Conservation (phyloP, 257 asterid genomes). For the Solanum etuberosum region DNA sequence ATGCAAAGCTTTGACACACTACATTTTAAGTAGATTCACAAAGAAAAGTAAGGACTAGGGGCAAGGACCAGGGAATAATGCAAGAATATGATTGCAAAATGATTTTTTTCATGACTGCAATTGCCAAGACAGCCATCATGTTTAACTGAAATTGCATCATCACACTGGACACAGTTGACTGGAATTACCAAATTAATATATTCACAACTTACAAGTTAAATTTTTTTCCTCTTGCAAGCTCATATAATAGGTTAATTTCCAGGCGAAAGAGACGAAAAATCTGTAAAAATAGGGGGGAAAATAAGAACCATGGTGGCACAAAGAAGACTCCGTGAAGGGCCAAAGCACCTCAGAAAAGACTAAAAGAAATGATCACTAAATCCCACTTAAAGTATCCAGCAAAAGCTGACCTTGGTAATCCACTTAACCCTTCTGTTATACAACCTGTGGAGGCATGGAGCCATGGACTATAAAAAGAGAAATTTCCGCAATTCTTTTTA, state of each 20-base stretch:
- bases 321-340: background rate
- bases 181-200: background rate
- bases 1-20: constrained; percentile 67
- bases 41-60: constrained; percentile 13
- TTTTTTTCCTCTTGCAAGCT: background rate
- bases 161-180: background rate
- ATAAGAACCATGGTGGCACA: background rate
- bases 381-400: background rate
- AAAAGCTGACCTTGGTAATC: background rate
- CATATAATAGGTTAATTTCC: background rate
- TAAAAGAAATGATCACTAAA: background rate
- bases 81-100: background rate
- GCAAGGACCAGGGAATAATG: background rate
- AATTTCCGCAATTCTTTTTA: background rate
- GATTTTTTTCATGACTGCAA: background rate
- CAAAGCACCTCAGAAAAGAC: background rate
- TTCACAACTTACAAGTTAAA: background rate
- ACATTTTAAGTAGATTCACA: constrained; percentile 8
- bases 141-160: background rate
- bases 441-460: background rate
- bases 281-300: background rate
- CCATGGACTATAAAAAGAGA: background rate
- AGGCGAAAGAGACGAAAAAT: background rate
- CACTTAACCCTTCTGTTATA: background rate
- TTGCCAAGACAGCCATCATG: background rate